phyloP scores from a whole-genome alignment of 78 protist species.

The Protostelium mycophagum region DNA sequence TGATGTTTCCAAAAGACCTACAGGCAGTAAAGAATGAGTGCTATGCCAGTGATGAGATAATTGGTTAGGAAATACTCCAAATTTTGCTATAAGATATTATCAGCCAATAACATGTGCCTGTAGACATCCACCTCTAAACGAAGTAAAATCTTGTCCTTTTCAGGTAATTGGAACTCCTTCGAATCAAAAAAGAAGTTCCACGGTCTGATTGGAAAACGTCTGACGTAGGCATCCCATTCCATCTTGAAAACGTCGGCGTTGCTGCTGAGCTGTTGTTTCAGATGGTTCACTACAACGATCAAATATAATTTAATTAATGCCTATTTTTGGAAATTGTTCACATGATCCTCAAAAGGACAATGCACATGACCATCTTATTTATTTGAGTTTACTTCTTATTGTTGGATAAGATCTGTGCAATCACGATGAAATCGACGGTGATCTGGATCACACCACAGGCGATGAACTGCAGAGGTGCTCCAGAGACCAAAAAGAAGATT shows the following conservation, averaged over 20 bases:
- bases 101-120: not conserved
- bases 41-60: not conserved
- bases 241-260: not conserved
- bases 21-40: not conserved
- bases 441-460: slow-evolving; percentile 61
- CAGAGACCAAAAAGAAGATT: slow-evolving; percentile 32
- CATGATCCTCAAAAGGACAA: too few species aligned
- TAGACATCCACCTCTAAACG: not conserved
- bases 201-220: not conserved
- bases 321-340: too few species aligned
- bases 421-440: slow-evolving; percentile 33
- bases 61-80: not conserved
- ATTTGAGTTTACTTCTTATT: too few species aligned
- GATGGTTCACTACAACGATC: too few species aligned
- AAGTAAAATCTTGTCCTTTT: not conserved
- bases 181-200: not conserved
- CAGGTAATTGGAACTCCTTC: not conserved
- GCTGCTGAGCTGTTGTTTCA: too few species aligned
- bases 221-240: not conserved
- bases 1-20: too few species aligned
- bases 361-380: too few species aligned
- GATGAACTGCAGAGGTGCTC: slow-evolving; percentile 56
- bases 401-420: slow-evolving; percentile 8
- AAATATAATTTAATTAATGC: too few species aligned
- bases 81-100: not conserved